phyloP scores from a whole-genome alignment of 768 basidiomycete species.

The Coprinellus micaceus region DNA sequence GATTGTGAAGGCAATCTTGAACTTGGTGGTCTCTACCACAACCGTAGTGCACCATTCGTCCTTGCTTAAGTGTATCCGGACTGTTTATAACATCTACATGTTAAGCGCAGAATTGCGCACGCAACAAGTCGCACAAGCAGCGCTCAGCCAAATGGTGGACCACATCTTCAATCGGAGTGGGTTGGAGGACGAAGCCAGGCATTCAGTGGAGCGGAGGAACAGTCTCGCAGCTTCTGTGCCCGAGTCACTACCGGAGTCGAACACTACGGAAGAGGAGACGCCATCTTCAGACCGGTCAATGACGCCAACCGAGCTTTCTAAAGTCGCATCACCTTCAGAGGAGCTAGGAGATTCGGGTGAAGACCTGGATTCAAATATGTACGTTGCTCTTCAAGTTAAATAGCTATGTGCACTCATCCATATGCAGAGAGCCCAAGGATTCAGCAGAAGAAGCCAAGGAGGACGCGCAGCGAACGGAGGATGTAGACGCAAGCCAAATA shows the following conservation, averaged over 20 bases:
- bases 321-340: neutral
- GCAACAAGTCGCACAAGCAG: slow-evolving; percentile 97
- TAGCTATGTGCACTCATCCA: too few relatives aligned
- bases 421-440: neutral
- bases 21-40: slow-evolving; percentile 82
- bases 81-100: slow-evolving; percentile 97
- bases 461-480: neutral
- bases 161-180: slow-evolving; percentile 88
- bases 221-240: slow-evolving; percentile 15
- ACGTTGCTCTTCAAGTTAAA: neutral
- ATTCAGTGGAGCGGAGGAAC: slow-evolving; percentile 4
- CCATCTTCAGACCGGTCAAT: too few relatives aligned
- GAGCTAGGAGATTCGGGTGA: neutral
- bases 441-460: neutral
- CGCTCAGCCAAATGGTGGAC: slow-evolving; percentile 96
- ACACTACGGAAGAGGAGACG: neutral
- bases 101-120: slow-evolving; percentile 87
- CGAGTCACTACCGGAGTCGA: slow-evolving; percentile 8
- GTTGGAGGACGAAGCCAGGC: slow-evolving; percentile 25
- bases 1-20: slow-evolving; percentile 91
- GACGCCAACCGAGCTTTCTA: too few relatives aligned
- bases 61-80: slow-evolving; percentile 91
- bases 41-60: slow-evolving; percentile 93
- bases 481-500: neutral
- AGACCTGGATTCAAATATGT: neutral